These are phyloP conservation scores for Zymoseptoria crescenta DNA, from an alignment of 2,329 filamentous ascomycete species.

Conservation along the genomic window DNA sequence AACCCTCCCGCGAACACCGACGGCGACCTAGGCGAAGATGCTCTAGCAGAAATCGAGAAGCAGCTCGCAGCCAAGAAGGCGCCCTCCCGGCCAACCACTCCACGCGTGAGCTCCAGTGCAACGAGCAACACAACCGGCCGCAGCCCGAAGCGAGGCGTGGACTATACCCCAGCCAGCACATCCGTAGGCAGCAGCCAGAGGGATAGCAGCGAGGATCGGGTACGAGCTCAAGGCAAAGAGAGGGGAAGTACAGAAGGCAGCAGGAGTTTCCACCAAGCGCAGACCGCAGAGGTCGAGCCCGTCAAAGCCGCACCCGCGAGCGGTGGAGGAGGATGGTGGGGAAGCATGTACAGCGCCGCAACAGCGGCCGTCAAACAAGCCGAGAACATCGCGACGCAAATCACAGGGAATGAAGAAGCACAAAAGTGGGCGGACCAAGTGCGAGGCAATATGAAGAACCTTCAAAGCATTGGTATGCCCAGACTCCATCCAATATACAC, in stretches of 20 bases:
- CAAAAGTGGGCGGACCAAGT: slow-evolving; percentile 95
- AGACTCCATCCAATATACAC: not conserved
- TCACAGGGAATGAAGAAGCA: slow-evolving; percentile 92
- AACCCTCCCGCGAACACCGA: slow-evolving; percentile 5
- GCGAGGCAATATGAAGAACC: slow-evolving; percentile 72
- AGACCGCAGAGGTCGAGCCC: slow-evolving; percentile 50
- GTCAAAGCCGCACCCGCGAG: slow-evolving; percentile 38
- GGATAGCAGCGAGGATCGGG: slow-evolving; percentile 56
- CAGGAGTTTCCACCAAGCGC: slow-evolving; percentile 61
- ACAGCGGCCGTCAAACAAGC: slow-evolving; percentile 83
- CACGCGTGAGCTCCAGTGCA: slow-evolving; percentile 51
- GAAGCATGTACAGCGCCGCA: slow-evolving; percentile 74
- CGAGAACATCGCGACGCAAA: slow-evolving; percentile 86
- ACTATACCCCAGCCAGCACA: slow-evolving; percentile 43
- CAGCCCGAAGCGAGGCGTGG: slow-evolving; percentile 22
- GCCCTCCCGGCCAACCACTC: slow-evolving; percentile 75
- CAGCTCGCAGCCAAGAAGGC: slow-evolving; percentile 62
- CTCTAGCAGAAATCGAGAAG: slow-evolving; percentile 80
- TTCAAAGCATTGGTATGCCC: slow-evolving; percentile 64
- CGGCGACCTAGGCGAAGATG: slow-evolving; percentile 53
- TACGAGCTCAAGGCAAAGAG: slow-evolving; percentile 24
- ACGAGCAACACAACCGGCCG: slow-evolving; percentile 30
- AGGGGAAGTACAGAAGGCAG: slow-evolving; percentile 74
- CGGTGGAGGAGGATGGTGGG: slow-evolving; percentile 75
- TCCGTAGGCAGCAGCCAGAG: slow-evolving; percentile 44